A percentile compares a stretch with the other conserved stretches of the same genome.
Conservation (phyloP, 2,329 filamentous ascomycete genomes). For the Apiospora sp. region DNA sequence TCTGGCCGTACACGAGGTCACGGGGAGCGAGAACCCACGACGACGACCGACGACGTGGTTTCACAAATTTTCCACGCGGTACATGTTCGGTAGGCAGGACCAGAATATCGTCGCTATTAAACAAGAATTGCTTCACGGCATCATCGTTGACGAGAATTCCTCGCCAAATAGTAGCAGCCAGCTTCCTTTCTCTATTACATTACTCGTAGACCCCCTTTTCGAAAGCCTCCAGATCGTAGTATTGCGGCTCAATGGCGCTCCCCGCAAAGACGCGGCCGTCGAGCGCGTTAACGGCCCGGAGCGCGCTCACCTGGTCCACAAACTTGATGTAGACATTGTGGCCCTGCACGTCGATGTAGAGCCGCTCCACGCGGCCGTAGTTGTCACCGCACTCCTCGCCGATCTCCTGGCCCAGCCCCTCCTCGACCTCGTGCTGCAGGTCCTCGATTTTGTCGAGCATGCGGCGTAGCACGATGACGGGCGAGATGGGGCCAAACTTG, state of each 20-base stretch:
- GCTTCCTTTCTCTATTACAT: neutral
- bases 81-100: neutral
- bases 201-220: conserved; percentile 68
- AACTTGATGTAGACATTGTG: conserved; percentile 91
- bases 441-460: conserved; percentile 88
- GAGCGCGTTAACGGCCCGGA: conserved; percentile 88
- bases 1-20: neutral
- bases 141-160: neutral
- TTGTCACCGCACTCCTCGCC: conserved; percentile 91
- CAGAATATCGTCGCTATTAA: neutral
- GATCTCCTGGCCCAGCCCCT: conserved; percentile 87
- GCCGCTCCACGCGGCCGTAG: conserved; percentile 84
- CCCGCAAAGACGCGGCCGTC: conserved; percentile 89
- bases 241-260: conserved; percentile 81
- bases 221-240: conserved; percentile 85
- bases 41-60: neutral
- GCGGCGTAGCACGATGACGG: conserved; percentile 81
- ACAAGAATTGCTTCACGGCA: neutral
- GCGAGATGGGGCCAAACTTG: conserved; percentile 77
- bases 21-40: neutral
- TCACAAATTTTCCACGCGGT: neutral
- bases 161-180: neutral
- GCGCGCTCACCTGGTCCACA: conserved; percentile 81
- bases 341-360: conserved; percentile 74
- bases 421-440: conserved; percentile 78